phyloP scores from a whole-genome alignment of 306 rosid genomes.

The Quercus gilva region DNA sequence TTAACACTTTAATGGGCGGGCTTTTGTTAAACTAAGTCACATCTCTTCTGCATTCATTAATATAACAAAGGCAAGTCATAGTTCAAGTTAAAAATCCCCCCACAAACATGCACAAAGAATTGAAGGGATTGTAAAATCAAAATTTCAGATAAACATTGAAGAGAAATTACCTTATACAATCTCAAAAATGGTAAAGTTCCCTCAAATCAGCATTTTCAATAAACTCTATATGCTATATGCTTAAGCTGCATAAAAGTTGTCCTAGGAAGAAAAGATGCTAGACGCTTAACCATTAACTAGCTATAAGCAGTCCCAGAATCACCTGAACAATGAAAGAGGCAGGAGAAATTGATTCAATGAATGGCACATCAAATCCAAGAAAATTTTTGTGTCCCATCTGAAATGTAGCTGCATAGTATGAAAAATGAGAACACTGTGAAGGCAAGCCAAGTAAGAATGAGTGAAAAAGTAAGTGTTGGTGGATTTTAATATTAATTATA shows the following conservation, averaged over 20 bases:
- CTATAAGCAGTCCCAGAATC: not conserved
- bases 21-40: no score
- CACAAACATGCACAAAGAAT: not conserved
- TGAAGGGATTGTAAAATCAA: not conserved
- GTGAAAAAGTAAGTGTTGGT: not conserved
- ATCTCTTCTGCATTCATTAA: no score
- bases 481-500: no score
- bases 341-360: not conserved
- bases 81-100: no score
- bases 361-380: not conserved
- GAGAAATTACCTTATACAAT: not conserved
- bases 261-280: not conserved
- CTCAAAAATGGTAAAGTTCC: not conserved
- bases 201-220: not conserved
- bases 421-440: conserved; percentile 6
- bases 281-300: not conserved
- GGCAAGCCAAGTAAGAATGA: not conserved
- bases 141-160: not conserved
- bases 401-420: not conserved
- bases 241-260: not conserved
- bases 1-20: no score
- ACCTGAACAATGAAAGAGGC: not conserved
- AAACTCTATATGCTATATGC: not conserved
- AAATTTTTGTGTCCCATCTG: not conserved
- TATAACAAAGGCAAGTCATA: no score